Evolutionary conservation across 1,284 basidiomycete genomes (phyloP), one percentile per base, ranked within the genome.

Genomic region (Ganoderma multipileum): DNA sequence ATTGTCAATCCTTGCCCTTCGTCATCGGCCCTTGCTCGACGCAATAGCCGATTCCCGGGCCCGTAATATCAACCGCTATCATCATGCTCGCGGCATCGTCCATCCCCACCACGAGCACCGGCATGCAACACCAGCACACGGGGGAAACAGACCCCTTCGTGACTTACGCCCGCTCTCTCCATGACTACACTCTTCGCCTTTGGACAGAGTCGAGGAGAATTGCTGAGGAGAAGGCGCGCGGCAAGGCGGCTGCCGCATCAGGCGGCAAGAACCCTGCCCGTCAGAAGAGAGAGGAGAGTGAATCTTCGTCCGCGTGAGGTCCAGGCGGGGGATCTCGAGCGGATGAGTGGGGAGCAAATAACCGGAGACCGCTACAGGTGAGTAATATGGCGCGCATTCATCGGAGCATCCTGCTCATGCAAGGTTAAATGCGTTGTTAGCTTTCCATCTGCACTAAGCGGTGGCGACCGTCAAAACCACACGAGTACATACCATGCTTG

Each of bases 181-280:
- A 91, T 76, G 84, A 90, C 67, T 91, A 91, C 73, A 92, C 90
- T 41, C 84, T 91, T 65, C 83, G 78, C 52, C 82, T 91, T 59
- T 92, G 90, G 90, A 87, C 87, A 61, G 88, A 91, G 75, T 89
- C 90, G 14, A 82, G 89, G 73, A 84, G 85, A 72, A 76, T 83
- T 66, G 86, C 85, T 44, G 89, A 91, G 76, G 87, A 89, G 75
- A 82, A 82, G 73, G 81, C 83, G 23, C 79, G 80, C 63, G 60
- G 65, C 28, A 74, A 72, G 63, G 73, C 72, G n/a, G 76, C 74
- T 26, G 70, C 71, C 12, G 67, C 68, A 6, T 60, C 65, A 20
- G 65, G 52, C 16, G 66, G 14, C 28, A 28, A 55, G 23, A 38
- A 18, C 23, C 23, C 58, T 8, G n/a, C 26, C 16, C 61, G 12